Conservation (phyloP, 2,329 filamentous ascomycete species). For the Arthroderma sp. region DNA sequence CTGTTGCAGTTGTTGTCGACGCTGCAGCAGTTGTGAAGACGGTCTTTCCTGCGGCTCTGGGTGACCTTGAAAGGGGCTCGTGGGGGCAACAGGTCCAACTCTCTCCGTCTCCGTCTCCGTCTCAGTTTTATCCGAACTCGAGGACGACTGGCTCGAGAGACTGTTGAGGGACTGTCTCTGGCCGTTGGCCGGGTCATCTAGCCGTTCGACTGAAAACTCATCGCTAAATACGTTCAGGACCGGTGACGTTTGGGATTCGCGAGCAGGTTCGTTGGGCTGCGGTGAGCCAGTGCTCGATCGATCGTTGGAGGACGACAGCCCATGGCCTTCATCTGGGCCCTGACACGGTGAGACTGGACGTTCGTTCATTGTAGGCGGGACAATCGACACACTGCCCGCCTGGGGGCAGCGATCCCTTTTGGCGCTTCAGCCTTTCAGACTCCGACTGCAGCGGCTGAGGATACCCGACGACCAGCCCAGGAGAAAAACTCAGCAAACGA, state of each 20-base stretch:
- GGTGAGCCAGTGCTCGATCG: neutral
- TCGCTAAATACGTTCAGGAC: conserved; percentile 39
- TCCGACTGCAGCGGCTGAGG: neutral
- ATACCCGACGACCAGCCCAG: neutral
- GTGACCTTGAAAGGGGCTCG: conserved; percentile 8
- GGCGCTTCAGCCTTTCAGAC: conserved; percentile 1
- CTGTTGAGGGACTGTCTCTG: conserved; percentile 11
- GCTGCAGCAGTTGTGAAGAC: conserved; percentile 12
- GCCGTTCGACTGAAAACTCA: conserved; percentile 36
- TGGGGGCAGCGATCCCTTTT: conserved; percentile 6
- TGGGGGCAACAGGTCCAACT: neutral
- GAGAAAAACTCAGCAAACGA: neutral
- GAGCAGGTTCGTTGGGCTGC: neutral
- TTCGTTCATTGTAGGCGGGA: neutral
- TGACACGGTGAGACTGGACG: neutral
- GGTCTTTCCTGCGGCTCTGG: conserved; percentile 19
- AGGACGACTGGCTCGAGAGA: conserved; percentile 5
- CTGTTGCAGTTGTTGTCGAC: conserved; percentile 13
- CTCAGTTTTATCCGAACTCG: neutral
- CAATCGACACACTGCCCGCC: conserved; percentile 4
- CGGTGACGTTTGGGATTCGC: conserved; percentile 15
- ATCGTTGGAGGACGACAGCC: neutral
- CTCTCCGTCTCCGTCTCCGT: neutral
- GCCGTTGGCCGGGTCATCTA: conserved; percentile 20
- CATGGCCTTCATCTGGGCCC: neutral